Evolutionary conservation across 768 basidiomycete species (phyloP), one percentile per base, ranked within the genome.

Genomic region (Chiua virens): DNA sequence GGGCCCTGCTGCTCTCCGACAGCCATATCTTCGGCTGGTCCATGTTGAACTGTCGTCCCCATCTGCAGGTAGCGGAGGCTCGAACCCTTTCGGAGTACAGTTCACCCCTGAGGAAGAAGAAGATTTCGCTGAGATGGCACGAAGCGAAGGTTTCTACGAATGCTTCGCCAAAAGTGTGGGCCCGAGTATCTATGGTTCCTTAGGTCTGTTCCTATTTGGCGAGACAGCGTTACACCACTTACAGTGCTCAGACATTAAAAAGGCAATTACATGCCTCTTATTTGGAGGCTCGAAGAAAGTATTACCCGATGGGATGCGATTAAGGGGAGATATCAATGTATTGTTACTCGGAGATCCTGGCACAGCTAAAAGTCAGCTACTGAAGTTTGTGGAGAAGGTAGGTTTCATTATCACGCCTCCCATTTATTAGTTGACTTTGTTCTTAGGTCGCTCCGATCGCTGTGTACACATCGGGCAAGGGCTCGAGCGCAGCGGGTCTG

Each of bases 341-440:
- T 74, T 99, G 10, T 72, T 98, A 23, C 81, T 99, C 25, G 97
- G 97, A 69, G 97, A 99, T 68, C 97, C 97, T 8, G 97, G 97
- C 72, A 98, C 97, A 14, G 97, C 97, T 20, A 99, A 99, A 71
- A 92, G 88, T 74, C 97, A 99, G 63, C 75, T 99, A 60, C 83
- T 99, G 54, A 99, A 99, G 64, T 99, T 99, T 58, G 97, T 98
- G 13, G 97, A 99, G 68, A 99, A 98, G 75, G 86, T 87, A 38
- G 25, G 61, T 34, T 9, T 30, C 14, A 11, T 47, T 37, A 23
- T 41, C 27, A 32, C 38, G 41, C 44, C 7, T 15, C 9, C 25
- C 34, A 5, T 21, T 10, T 45, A 42, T 42, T 50, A 18, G 10
- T 32, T 43, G 18, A 56, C 15, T 40, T 55, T 32, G 47, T 25